Evolutionary conservation across 2,329 filamentous ascomycete species (phyloP).

Genomic region (Diaporthe ampelina): DNA sequence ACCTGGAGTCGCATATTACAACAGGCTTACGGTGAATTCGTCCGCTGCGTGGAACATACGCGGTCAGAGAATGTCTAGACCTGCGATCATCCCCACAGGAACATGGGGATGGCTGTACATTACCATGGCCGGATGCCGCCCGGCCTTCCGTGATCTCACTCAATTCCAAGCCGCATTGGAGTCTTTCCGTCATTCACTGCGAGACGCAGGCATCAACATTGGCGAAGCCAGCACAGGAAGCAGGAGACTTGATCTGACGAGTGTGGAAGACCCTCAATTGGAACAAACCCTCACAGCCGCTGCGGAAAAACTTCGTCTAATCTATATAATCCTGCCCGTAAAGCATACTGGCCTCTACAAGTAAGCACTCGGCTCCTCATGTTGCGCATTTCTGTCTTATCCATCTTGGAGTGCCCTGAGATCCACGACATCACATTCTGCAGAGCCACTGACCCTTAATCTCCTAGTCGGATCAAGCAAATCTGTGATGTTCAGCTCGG

Average conservation of each 20-base stretch:
- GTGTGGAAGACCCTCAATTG: not conserved
- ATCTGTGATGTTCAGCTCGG: slow-evolving; percentile 69
- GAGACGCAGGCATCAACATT: slow-evolving; percentile 36
- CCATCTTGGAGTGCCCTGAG: too few species aligned
- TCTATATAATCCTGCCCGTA: slow-evolving; percentile 63
- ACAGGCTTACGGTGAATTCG: slow-evolving; percentile 42
- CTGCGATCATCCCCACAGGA: not conserved
- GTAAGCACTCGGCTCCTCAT: too few species aligned
- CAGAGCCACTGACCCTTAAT: too few species aligned
- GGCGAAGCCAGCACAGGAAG: not conserved
- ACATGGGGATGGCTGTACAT: not conserved
- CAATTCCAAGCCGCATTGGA: not conserved
- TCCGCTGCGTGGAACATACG: slow-evolving; percentile 71
- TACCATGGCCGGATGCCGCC: not conserved
- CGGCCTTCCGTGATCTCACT: not conserved
- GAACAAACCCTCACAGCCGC: not conserved
- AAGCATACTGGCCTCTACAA: slow-evolving; percentile 61
- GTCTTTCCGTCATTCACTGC: not conserved
- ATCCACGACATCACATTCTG: too few species aligned
- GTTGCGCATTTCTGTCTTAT: too few species aligned
- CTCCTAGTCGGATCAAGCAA: slow-evolving; percentile 65
- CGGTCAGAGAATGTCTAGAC: not conserved
- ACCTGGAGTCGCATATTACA: slow-evolving; percentile 67
- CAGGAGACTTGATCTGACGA: not conserved
- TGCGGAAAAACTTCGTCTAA: slow-evolving; percentile 49